Percentiles rank a stretch among this genome's conserved stretches.
These are phyloP conservation scores for Nigrograna mackinnonii DNA, from an alignment of 2,329 filamentous ascomycete genomes.

Conservation along the genomic window DNA sequence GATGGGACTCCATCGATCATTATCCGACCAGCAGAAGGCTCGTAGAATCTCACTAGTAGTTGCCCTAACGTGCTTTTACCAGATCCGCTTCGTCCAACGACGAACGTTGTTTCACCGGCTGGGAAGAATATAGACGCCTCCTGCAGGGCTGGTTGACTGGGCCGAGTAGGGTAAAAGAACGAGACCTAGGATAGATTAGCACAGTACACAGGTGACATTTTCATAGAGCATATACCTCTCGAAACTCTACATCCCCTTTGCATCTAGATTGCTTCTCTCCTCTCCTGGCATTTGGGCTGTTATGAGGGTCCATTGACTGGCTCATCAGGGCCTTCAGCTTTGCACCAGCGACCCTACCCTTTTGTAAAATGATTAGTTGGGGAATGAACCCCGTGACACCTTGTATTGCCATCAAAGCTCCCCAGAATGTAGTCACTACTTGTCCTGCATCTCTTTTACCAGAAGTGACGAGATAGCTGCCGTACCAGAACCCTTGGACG, in stretches of 20 bases:
- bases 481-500: slow-evolving; percentile 89
- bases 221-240: slow-evolving; percentile 57
- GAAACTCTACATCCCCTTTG: slow-evolving; percentile 70
- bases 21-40: slow-evolving; percentile 66
- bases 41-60: slow-evolving; percentile 78
- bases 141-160: slow-evolving; percentile 61
- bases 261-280: slow-evolving; percentile 47
- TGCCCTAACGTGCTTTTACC: slow-evolving; percentile 90
- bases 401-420: slow-evolving; percentile 75
- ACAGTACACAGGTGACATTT: not conserved
- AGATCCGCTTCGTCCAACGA: slow-evolving; percentile 85
- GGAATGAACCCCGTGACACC: slow-evolving; percentile 75
- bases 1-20: slow-evolving; percentile 68
- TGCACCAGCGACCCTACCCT: slow-evolving; percentile 74
- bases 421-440: slow-evolving; percentile 84
- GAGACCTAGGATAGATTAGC: slow-evolving; percentile 60
- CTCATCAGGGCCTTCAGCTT: slow-evolving; percentile 57
- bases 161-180: slow-evolving; percentile 79
- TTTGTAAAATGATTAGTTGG: slow-evolving; percentile 76
- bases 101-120: slow-evolving; percentile 73
- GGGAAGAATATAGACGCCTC: slow-evolving; percentile 71
- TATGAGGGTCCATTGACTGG: slow-evolving; percentile 31
- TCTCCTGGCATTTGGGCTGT: slow-evolving; percentile 14
- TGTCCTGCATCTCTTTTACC: slow-evolving; percentile 64
- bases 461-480: slow-evolving; percentile 67